Conservation (phyloP, 1,284 basidiomycete genomes). For the Megacollybia platyphylla region DNA sequence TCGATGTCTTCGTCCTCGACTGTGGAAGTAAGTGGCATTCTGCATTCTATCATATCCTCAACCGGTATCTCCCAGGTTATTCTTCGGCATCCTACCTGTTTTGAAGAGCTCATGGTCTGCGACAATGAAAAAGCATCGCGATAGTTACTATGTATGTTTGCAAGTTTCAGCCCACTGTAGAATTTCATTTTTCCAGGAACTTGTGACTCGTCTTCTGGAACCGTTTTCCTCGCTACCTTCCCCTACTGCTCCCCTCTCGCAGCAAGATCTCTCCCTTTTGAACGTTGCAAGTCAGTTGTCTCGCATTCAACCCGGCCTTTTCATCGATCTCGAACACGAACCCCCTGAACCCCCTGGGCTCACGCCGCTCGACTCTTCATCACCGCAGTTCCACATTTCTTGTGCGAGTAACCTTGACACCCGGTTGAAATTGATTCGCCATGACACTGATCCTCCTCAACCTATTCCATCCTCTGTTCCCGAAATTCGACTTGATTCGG, state of each 20-base stretch:
- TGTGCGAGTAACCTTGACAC: slow-evolving; percentile 39
- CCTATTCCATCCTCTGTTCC: slow-evolving; percentile 11
- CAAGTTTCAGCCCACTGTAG: background rate
- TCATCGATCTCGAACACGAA: slow-evolving; percentile 35
- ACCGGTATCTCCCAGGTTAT: slow-evolving; percentile 27
- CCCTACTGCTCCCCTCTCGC: slow-evolving; percentile 27
- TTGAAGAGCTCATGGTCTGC: slow-evolving; percentile 45
- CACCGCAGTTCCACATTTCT: slow-evolving; percentile 31
- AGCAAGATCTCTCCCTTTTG: slow-evolving; percentile 35
- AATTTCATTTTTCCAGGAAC: slow-evolving; percentile 30
- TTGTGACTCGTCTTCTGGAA: slow-evolving; percentile 47
- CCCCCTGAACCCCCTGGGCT: slow-evolving; percentile 24
- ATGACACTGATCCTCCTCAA: slow-evolving; percentile 8
- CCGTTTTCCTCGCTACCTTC: slow-evolving; percentile 37
- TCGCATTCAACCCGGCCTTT: slow-evolving; percentile 39
- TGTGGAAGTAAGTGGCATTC: slow-evolving; percentile 52
- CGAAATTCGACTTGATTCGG: slow-evolving; percentile 15
- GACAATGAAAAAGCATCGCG: slow-evolving; percentile 46
- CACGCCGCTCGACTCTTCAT: slow-evolving; percentile 44
- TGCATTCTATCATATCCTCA: slow-evolving; percentile 1
- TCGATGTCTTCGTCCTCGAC: slow-evolving; percentile 54
- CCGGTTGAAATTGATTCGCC: slow-evolving; percentile 34
- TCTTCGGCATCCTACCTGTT: slow-evolving; percentile 47
- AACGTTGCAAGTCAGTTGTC: slow-evolving; percentile 44
- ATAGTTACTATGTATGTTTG: slow-evolving; percentile 53